Conservation (phyloP, 2,329 filamentous ascomycete species). For the Sordariomycetes sp. region DNA sequence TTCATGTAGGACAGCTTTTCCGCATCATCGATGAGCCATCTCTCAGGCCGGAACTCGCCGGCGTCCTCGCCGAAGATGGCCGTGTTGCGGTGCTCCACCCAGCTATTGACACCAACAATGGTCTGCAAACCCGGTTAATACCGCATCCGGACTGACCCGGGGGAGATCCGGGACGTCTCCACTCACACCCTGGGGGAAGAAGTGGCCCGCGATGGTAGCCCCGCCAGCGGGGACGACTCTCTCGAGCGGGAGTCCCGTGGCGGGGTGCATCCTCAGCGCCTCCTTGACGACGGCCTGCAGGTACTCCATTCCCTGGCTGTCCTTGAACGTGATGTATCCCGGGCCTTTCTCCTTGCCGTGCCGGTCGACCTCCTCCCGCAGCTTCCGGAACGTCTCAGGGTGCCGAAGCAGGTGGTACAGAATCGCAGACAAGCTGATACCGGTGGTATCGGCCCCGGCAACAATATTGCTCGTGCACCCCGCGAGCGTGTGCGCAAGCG, state of each 20-base stretch:
- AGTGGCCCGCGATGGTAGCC: conserved; percentile 14
- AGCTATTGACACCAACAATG: conserved; percentile 9
- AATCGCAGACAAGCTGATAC: conserved; percentile 16
- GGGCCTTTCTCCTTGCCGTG: conserved; percentile 1
- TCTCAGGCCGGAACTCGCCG: conserved; percentile 18
- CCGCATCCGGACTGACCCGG: conserved; percentile 13
- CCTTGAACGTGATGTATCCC: conserved; percentile 11
- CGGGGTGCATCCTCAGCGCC: conserved; percentile 30
- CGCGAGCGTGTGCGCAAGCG: conserved; percentile 13
- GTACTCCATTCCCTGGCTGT: conserved; percentile 23
- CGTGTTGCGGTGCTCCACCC: conserved; percentile 17
- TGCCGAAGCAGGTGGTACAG: conserved; percentile 15
- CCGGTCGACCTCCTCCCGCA: conserved; percentile 24
- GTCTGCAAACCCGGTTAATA: conserved; percentile 9
- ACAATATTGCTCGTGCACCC: conserved; percentile 13
- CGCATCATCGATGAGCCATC: conserved; percentile 23
- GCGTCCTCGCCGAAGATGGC: conserved; percentile 21
- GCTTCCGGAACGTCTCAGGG: conserved; percentile 14
- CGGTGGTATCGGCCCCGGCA: conserved; percentile 20
- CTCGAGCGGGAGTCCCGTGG: conserved; percentile 11
- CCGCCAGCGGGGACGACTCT: conserved; percentile 17
- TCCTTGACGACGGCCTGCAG: conserved; percentile 37
- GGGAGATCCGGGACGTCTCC: too few species aligned
- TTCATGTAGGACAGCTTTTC: conserved; percentile 19
- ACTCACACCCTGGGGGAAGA: too few species aligned